phyloP scores from a whole-genome alignment of 768 basidiomycete species.

The Boletus tylopilopsis region DNA sequence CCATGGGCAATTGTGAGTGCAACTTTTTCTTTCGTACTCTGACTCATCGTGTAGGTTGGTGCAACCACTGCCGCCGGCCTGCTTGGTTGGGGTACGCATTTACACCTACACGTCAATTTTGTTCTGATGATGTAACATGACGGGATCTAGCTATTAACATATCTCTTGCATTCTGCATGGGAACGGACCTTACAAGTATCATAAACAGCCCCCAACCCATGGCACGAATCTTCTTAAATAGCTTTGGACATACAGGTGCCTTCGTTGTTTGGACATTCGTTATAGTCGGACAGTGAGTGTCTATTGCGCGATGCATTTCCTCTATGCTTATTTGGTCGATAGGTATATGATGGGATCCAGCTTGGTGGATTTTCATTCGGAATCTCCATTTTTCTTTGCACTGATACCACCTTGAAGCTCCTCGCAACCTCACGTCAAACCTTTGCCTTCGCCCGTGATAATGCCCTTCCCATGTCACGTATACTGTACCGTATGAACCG shows the following conservation, averaged over 20 bases:
- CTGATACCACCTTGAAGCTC: slow-evolving; percentile 28
- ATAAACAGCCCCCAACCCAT: slow-evolving; percentile 42
- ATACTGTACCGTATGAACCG: slow-evolving; percentile 53
- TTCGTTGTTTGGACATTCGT: slow-evolving; percentile 54
- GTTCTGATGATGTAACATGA: neutral
- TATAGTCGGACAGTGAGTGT: slow-evolving; percentile 42
- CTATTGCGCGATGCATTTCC: too few relatives aligned
- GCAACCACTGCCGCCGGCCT: slow-evolving; percentile 44
- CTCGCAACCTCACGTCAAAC: slow-evolving; percentile 53
- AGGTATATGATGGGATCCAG: slow-evolving; percentile 51
- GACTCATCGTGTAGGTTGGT: slow-evolving; percentile 19
- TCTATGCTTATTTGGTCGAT: neutral
- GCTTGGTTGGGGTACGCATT: slow-evolving; percentile 41
- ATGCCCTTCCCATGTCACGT: slow-evolving; percentile 55
- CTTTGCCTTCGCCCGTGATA: slow-evolving; percentile 58
- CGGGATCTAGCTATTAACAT: slow-evolving; percentile 42
- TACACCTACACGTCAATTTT: neutral
- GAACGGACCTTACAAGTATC: slow-evolving; percentile 43
- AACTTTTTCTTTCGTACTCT: neutral
- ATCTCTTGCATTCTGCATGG: slow-evolving; percentile 58
- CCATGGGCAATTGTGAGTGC: slow-evolving; percentile 52
- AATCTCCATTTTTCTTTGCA: neutral
- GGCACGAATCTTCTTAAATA: slow-evolving; percentile 41
- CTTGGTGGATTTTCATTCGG: slow-evolving; percentile 33
- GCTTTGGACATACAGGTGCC: slow-evolving; percentile 41